Conservation (phyloP, 208 protist genomes). For the Crithidia sp. region DNA sequence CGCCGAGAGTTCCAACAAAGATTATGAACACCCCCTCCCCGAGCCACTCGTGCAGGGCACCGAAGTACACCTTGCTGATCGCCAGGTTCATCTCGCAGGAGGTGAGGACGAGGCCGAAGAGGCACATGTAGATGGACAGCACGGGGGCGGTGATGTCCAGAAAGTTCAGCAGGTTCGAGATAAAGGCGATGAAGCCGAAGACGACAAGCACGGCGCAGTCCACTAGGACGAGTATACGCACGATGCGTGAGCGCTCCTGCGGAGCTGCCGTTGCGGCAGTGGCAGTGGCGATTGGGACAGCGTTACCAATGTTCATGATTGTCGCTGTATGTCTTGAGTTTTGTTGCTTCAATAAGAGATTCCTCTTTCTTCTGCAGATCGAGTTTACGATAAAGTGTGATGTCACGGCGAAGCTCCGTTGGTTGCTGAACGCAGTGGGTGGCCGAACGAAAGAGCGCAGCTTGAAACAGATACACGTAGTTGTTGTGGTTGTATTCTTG, state of each 20-base stretch:
- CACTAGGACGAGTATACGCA: slow-evolving; percentile 17
- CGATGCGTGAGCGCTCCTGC: slow-evolving; percentile 15
- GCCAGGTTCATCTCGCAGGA: slow-evolving; percentile 29
- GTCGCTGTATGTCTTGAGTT: no score
- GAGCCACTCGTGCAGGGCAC: slow-evolving; percentile 37
- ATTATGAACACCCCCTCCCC: slow-evolving; percentile 48
- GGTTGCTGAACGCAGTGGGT: no score
- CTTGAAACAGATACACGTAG: no score
- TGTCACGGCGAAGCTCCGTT: no score
- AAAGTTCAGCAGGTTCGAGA: slow-evolving; percentile 36
- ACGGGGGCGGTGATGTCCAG: slow-evolving; percentile 26
- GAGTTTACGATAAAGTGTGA: no score
- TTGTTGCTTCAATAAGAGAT: no score
- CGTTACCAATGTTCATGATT: slow-evolving; percentile 16
- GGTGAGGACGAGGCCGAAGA: slow-evolving; percentile 39
- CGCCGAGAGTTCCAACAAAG: slow-evolving; percentile 47
- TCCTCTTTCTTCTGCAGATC: no score
- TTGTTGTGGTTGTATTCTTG: no score
- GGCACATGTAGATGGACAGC: slow-evolving; percentile 39
- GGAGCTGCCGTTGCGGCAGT: neutral
- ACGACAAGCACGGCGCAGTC: slow-evolving; percentile 37
- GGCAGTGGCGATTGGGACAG: neutral
- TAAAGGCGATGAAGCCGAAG: slow-evolving; percentile 31
- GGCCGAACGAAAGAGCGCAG: no score
- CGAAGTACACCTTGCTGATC: slow-evolving; percentile 33